These are phyloP conservation scores for Colletotrichum cordylinicola DNA, from an alignment of 2,329 filamentous ascomycete genomes.

Conservation along the genomic window DNA sequence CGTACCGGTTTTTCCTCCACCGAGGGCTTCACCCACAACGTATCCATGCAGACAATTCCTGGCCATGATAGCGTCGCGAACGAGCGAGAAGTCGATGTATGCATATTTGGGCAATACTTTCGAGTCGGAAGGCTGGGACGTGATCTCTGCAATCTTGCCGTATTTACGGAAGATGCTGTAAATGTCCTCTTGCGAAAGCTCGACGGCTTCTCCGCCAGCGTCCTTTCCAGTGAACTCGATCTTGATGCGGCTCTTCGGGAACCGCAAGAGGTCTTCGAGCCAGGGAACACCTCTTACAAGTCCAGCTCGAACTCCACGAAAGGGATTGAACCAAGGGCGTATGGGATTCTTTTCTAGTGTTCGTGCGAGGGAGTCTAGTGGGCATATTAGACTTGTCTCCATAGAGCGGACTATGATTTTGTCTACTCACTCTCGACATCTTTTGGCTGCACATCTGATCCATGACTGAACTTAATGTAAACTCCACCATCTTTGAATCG, in stretches of 20 bases:
- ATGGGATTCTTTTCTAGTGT: conserved; percentile 73
- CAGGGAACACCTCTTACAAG: conserved; percentile 86
- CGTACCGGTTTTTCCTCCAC: conserved; percentile 79
- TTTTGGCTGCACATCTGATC: conserved; percentile 40
- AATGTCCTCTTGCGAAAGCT: conserved; percentile 84
- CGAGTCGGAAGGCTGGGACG: conserved; percentile 81
- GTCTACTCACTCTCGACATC: conserved; percentile 46
- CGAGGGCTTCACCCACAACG: conserved; percentile 69
- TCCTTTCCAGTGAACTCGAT: conserved; percentile 83
- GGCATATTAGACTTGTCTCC: background rate
- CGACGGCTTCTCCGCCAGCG: conserved; percentile 73
- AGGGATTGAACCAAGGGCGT: conserved; percentile 90
- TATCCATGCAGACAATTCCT: conserved; percentile 93
- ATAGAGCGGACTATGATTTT: accelerated
- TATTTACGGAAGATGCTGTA: conserved; percentile 90
- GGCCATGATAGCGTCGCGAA: conserved; percentile 83
- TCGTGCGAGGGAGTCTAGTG: conserved; percentile 55
- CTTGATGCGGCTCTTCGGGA: conserved; percentile 76
- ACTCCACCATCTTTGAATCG: conserved; percentile 90
- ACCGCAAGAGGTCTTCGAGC: conserved; percentile 89
- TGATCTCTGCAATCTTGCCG: conserved; percentile 88
- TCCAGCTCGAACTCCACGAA: conserved; percentile 72
- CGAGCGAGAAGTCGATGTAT: conserved; percentile 75
- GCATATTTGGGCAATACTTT: conserved; percentile 85
- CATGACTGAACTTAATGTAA: conserved; percentile 82